Evolutionary conservation across 306 rosid species (phyloP), one percentile per base, ranked within the genome.

Genomic region (Arachis hypogaea): DNA sequence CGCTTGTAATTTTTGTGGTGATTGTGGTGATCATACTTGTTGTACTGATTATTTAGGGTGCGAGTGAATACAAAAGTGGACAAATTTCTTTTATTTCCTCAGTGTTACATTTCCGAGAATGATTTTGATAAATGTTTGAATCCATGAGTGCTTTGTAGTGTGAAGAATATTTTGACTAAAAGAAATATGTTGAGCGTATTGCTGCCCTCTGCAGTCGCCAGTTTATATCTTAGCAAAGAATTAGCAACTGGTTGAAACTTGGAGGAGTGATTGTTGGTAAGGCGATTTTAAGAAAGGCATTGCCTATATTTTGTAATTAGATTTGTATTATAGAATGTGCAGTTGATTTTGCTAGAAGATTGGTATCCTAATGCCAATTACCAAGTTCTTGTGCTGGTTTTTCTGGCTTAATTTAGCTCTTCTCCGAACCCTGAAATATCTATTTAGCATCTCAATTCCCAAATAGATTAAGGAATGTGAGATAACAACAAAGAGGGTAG

Each of bases 1-100:
- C 80, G 83, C 59, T 87, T 71, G 68, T 16, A 72, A 54, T 83
- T 46, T 9, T 85, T 57, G 86, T 82, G 46, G 63, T 68, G 55
- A 90, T 79, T 74, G 6, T 85, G 81, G 82, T 82, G 61, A 66
- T 89, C 60, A 7, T 87, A 43, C 66, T 89, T 33, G 0, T 89
- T 56, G n/a, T 85, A 57, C 79, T 89, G 58, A 68, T 87, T 74
- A 12, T 83, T 75, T 89, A 85, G 74, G 52, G 41, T 49, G 82
- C 67, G 52, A 54, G 49, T 61, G 62, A 67, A 54, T 44, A 7
- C 52, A 65, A 63, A 63, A 66, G 41, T 62, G 76, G 57, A 29
- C 58, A 42, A 30, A 66, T 42, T 76, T 73, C 45, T 58, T 58
- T 58, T n/a, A 54, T 68, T 60, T 29, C 67, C 9, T 71, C 52